Base-by-base conservation (phyloP, 192 early-diverging fungal genomes). In the Dissophora globulifera region DNA sequence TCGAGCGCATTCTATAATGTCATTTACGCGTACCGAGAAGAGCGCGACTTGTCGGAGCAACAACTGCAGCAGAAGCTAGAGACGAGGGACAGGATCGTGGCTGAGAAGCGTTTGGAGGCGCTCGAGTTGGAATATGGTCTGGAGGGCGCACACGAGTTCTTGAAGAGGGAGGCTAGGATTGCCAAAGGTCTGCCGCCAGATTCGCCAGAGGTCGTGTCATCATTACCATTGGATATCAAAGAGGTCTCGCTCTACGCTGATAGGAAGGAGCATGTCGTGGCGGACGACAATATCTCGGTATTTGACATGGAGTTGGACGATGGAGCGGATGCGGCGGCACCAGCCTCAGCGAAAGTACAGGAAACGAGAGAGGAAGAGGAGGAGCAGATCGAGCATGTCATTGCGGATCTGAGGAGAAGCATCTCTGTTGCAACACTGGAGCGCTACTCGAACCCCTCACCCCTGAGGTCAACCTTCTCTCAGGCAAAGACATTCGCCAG, bases 231-330 rank as follows among this genome's bases (percentile, higher is more conserved):
- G 0, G 61, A 74, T 48, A 19, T 56, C 41, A 76, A 67, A 30
- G 72, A 62, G 40, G 40, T 76, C 16, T 76, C 72, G 19, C 58
- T 76, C 12, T 76, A 76, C 42, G 64, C 64, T 1, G 52, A 50
- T n/a, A 66, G 63, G 58, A 66, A 62, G 50, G 72, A 76, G 45
- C 51, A 12, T 2, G 72, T 76, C 0, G 72, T 76, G 2, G 72
- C 72, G 10, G 72, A 76, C 40, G 72, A 76, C 45, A 49, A 45
- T 25, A 76, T 76, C 23, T 76, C 72, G 1, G 58, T 76, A 0
- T 38, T 76, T 17, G 56, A 76, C 3, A 76, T 76, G 12, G 58
- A 42, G 25, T 30, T 67, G 27, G 72, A 62, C 17, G 57, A 75
- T 50, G 51, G 32, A 19, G 58, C 33, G 6, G 29, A 22, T 0